These are phyloP conservation scores for Backusella tarrabulga DNA, from an alignment of 192 early-diverging fungal genomes.

Conservation along the genomic window DNA sequence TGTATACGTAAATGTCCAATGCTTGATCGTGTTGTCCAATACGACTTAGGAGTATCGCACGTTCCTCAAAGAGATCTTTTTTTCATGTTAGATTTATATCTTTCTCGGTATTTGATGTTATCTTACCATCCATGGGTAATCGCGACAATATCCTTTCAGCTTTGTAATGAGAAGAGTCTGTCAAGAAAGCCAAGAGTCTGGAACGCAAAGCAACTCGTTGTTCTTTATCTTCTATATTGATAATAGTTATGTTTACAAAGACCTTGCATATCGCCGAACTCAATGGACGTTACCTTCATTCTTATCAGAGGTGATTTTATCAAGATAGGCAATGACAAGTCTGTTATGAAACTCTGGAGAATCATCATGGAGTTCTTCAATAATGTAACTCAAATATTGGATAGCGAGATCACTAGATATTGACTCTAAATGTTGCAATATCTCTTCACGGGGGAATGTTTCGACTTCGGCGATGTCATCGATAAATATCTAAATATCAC, in stretches of 20 bases:
- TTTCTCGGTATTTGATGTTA: neutral
- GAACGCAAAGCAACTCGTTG: neutral
- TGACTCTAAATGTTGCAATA: constrained; percentile 67
- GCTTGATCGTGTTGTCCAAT: constrained; percentile 88
- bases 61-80: constrained; percentile 76
- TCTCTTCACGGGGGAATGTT: constrained; percentile 56
- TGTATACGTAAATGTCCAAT: constrained; percentile 78
- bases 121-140: constrained; percentile 69
- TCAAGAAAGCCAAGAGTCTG: constrained; percentile 67
- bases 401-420: constrained; percentile 65
- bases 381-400: constrained; percentile 80
- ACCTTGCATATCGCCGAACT: neutral
- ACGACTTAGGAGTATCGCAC: constrained; percentile 74
- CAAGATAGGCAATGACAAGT: constrained; percentile 78
- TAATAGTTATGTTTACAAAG: constrained; percentile 6
- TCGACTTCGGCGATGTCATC: constrained; percentile 61
- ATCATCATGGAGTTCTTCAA: constrained; percentile 65
- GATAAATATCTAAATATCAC: constrained; percentile 45
- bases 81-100: neutral
- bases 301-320: constrained; percentile 44
- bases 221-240: constrained; percentile 4
- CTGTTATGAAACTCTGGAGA: constrained; percentile 76
- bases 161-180: constrained; percentile 65
- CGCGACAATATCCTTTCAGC: constrained; percentile 72
- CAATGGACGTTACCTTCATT: neutral